These are phyloP conservation scores for Cyberlindnera galapagoensis DNA, from an alignment of 805 yeast genomes.

Conservation along the genomic window DNA sequence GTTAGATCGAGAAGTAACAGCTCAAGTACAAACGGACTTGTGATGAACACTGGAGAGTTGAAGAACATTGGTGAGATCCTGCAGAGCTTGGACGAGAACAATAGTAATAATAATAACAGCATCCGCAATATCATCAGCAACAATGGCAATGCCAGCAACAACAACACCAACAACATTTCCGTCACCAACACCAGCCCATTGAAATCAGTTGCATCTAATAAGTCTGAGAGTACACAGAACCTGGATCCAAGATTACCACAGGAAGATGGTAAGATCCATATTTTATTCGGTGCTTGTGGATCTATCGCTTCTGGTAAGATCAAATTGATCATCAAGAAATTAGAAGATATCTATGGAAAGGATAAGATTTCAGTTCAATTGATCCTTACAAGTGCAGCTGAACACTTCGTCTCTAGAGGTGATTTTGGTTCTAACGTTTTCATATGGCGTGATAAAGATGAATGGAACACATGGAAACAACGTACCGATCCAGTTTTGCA, in stretches of 20 bases:
- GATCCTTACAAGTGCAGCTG: conserved; percentile 80
- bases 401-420: conserved; percentile 59
- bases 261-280: conserved; percentile 85
- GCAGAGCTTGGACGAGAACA: conserved; percentile 6
- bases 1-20: conserved; percentile 27
- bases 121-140: not conserved
- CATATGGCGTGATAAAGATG: conserved; percentile 91
- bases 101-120: no score
- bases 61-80: conserved; percentile 9
- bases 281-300: conserved; percentile 83
- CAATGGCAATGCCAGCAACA: conserved; percentile 2
- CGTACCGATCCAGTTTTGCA: conserved; percentile 90
- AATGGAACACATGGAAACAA: conserved; percentile 83
- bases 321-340: conserved; percentile 69
- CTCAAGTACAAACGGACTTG: conserved; percentile 17
- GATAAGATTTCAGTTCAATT: conserved; percentile 77
- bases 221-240: conserved; percentile 38
- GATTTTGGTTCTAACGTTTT: conserved; percentile 56
- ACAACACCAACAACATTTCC: no score
- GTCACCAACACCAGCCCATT: no score
- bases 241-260: conserved; percentile 61
- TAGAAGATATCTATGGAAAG: conserved; percentile 72
- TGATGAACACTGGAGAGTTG: conserved; percentile 6
- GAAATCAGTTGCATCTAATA: conserved; percentile 2
- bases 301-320: conserved; percentile 79